These are phyloP conservation scores for Gynochthodes officinalis DNA, from an alignment of 257 asterid genomes.

Conservation along the genomic window DNA sequence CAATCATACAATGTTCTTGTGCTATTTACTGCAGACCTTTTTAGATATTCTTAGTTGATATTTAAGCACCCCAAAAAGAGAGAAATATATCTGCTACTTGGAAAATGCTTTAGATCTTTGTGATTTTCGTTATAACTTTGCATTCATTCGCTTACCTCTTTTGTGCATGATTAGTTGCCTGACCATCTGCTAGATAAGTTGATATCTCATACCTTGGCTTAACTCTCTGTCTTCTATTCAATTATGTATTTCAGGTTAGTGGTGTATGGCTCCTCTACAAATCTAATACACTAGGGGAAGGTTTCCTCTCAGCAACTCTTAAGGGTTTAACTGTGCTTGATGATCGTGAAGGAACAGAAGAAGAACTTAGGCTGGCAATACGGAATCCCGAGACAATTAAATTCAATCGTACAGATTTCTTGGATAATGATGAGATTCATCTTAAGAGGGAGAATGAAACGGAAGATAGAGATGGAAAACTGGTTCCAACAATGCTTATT, in stretches of 20 bases:
- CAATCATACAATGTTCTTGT: background rate
- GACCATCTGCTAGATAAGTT: background rate
- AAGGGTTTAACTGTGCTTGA: constrained; percentile 80
- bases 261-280: constrained; percentile 89
- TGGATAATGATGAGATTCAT: constrained; percentile 31
- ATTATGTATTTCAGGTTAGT: constrained; percentile 54
- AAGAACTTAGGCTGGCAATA: constrained; percentile 90
- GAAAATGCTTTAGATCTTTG: background rate
- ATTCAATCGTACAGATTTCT: constrained; percentile 36
- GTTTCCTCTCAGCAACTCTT: constrained; percentile 74
- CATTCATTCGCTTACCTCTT: background rate
- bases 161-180: background rate
- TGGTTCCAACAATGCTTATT: constrained; percentile 77
- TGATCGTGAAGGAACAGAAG: constrained; percentile 86
- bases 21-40: too few species aligned
- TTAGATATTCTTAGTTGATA: background rate
- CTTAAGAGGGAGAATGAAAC: constrained; percentile 24
- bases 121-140: background rate
- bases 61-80: too few species aligned
- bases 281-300: constrained; percentile 69
- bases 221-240: background rate
- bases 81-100: background rate
- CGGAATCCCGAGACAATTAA: constrained; percentile 67
- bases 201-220: background rate
- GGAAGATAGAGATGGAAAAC: constrained; percentile 37